These are phyloP conservation scores for Clonostachys sp. DNA, from an alignment of 2,329 filamentous ascomycete species.

Conservation along the genomic window DNA sequence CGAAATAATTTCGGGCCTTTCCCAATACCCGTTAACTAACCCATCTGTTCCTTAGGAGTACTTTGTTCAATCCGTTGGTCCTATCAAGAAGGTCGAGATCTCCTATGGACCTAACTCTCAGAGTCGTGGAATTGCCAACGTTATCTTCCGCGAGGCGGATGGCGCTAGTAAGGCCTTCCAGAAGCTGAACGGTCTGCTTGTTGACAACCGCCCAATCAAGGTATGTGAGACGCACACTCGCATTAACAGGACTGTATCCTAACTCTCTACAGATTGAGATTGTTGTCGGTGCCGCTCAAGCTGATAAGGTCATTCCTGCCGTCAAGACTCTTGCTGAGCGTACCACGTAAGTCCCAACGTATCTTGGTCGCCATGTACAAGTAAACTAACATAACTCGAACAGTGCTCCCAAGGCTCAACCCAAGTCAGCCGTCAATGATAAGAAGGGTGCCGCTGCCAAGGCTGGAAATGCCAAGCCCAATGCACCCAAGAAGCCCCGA, in stretches of 20 bases:
- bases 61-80: constrained; percentile 80
- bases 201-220: constrained; percentile 89
- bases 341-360: constrained; percentile 51
- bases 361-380: neutral
- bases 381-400: constrained; percentile 13
- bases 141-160: constrained; percentile 77
- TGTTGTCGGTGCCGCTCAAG: constrained; percentile 72
- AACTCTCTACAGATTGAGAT: constrained; percentile 70
- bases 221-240: constrained; percentile 37
- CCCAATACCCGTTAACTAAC: constrained; percentile 57
- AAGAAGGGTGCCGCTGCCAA: constrained; percentile 52
- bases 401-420: constrained; percentile 63
- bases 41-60: constrained; percentile 79
- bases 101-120: constrained; percentile 89
- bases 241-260: constrained; percentile 10
- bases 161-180: constrained; percentile 81
- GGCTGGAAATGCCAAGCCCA: constrained; percentile 29
- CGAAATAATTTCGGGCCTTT: constrained; percentile 17
- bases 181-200: constrained; percentile 80
- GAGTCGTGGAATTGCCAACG: constrained; percentile 88
- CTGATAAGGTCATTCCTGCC: constrained; percentile 61
- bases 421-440: constrained; percentile 73
- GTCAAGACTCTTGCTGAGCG: constrained; percentile 77
- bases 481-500: constrained; percentile 45
- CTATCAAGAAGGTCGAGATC: constrained; percentile 86